Base-by-base conservation (phyloP, 2,329 filamentous ascomycete species). In the Teratosphaeria epicoccoides region DNA sequence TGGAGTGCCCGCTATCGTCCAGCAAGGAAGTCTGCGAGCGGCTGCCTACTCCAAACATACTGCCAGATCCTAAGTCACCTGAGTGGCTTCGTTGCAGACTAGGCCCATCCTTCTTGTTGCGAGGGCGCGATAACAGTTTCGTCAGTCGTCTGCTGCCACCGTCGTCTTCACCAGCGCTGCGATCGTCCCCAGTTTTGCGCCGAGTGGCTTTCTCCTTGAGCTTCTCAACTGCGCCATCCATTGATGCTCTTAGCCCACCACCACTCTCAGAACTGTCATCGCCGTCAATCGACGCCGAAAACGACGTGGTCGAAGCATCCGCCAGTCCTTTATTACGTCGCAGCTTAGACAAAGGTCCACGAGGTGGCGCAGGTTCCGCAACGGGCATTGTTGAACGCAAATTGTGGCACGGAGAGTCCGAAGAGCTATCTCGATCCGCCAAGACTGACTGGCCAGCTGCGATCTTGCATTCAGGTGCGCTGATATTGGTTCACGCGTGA, bases 101-200 rank as follows among this genome's bases (percentile, higher is more conserved):
- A 46, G 46, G 33, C 52, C 52, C 12, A 9, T 50, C 55, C 52
- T 59, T 58, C 14, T 58, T 54, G 44, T 57, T 58, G 28, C 59
- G 67, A 63, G 61, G 63, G n/a, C 58, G 51, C 33, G 57, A 58
- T 24, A 55, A 54, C 2, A 66, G 51, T 51, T 81, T 65, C 57
- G 75, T 78, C 10, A 77, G 75, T 55, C 82, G 71, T 49, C 76
- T 73, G 57, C 69, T 73, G 53, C 62, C 62, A 24, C 57, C 43
- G 7, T 44, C 51, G 33, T 71, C 73, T 46, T 67, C 68, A 60
- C 70, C 69, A 58, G 68, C 70, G 17, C 61, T 53, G 17, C 67
- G 60, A 50, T 70, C 69, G 44, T 73, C 72, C 10, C 57, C 58
- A n/a, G 70, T 71, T 37, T 28, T 29, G 49, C 59, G 60, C 48